Conservation (phyloP, 306 rosid species). For the Rosa rugosa region DNA sequence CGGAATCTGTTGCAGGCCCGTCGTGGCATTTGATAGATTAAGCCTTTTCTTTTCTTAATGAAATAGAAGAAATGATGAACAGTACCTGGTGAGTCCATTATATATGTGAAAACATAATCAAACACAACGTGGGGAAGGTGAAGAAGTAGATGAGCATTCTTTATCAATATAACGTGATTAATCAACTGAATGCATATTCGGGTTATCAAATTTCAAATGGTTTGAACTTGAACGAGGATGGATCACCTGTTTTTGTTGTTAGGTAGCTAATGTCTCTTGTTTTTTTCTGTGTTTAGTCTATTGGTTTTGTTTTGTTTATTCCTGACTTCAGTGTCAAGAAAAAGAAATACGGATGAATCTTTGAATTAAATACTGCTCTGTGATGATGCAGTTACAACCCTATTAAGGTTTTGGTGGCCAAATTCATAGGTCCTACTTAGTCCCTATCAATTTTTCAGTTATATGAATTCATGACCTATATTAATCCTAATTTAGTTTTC, state of each 20-base stretch:
- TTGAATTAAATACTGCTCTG: background rate
- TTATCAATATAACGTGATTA: slow-evolving; percentile 1
- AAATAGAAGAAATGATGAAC: background rate
- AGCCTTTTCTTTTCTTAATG: background rate
- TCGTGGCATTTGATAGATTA: background rate
- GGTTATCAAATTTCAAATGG: background rate
- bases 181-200: background rate
- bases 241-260: slow-evolving; percentile 18
- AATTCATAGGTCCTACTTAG: slow-evolving; percentile 7
- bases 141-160: slow-evolving; percentile 12
- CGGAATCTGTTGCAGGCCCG: background rate
- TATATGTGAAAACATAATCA: background rate
- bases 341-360: background rate
- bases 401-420: slow-evolving; percentile 15
- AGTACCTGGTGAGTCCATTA: background rate
- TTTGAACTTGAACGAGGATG: background rate
- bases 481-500: background rate
- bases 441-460: slow-evolving; percentile 11
- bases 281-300: background rate
- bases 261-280: background rate
- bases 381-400: background rate
- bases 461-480: background rate
- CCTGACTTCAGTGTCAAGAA: slow-evolving; percentile 7
- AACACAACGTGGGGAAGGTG: slow-evolving; percentile 10
- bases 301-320: background rate